phyloP scores from a whole-genome alignment of 257 asterid species.

The Rauvolfia tetraphylla region DNA sequence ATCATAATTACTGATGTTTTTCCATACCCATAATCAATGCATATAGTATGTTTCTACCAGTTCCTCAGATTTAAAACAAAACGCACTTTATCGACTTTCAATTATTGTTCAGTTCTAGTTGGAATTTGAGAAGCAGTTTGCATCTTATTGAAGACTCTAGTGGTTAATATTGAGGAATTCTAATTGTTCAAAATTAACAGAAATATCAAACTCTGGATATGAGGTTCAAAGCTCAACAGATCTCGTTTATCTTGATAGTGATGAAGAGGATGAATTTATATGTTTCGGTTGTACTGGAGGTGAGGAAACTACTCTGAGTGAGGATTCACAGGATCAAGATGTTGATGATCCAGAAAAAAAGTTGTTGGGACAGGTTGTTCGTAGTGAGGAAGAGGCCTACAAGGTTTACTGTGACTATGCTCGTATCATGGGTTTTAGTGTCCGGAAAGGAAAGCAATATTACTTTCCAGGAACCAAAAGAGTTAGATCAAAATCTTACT shows the following conservation, averaged over 20 bases:
- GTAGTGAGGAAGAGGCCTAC: slow-evolving; percentile 68
- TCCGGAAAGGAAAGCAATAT: slow-evolving; percentile 65
- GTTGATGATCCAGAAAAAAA: slow-evolving; percentile 2
- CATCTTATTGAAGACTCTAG: not conserved
- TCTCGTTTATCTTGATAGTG: slow-evolving; percentile 5
- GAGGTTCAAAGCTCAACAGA: not conserved
- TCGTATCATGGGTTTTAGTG: slow-evolving; percentile 61
- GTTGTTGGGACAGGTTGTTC: slow-evolving; percentile 16
- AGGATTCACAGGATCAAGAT: not conserved
- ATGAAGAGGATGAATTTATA: slow-evolving; percentile 11
- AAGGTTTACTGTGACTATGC: slow-evolving; percentile 70
- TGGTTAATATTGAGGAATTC: not conserved
- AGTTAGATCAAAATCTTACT: slow-evolving; percentile 56
- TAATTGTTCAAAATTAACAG: slow-evolving; percentile 5
- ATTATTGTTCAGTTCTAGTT: not conserved
- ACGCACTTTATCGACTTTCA: too few species aligned
- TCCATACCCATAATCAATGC: not conserved
- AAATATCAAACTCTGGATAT: not conserved
- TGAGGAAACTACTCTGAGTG: not conserved
- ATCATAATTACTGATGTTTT: not conserved
- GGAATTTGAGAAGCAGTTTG: not conserved
- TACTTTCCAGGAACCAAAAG: slow-evolving; percentile 65
- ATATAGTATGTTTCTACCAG: not conserved
- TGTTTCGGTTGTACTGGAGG: slow-evolving; percentile 9
- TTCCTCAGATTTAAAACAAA: not conserved